A percentile compares a stretch with the other conserved stretches of the same genome.
Evolutionary conservation across 768 basidiomycete genomes (phyloP).

Genomic region (Mycena amicta): DNA sequence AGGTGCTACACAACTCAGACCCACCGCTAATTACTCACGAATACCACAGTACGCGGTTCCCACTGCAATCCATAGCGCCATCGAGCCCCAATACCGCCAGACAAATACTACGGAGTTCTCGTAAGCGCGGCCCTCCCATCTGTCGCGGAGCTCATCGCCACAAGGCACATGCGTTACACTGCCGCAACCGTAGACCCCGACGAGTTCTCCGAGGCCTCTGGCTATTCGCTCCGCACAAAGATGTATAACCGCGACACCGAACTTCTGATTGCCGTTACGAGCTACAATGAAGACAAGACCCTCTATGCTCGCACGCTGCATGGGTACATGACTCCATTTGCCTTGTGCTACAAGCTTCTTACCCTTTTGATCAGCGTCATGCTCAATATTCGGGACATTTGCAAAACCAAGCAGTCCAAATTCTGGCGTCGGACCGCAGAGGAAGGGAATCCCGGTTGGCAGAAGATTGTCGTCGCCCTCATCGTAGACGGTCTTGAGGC

Average conservation of each 20-base stretch:
- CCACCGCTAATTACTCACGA: neutral
- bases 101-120: constrained; percentile 88
- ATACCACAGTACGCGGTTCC: constrained; percentile 67
- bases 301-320: constrained; percentile 78
- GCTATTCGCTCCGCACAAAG: constrained; percentile 84
- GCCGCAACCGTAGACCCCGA: constrained; percentile 92
- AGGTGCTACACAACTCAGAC: constrained; percentile 29
- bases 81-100: constrained; percentile 76
- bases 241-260: constrained; percentile 90
- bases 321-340: constrained; percentile 1
- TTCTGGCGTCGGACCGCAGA: constrained; percentile 85
- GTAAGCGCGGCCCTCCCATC: constrained; percentile 46
- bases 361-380: constrained; percentile 82
- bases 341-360: neutral
- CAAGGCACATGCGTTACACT: constrained; percentile 89
- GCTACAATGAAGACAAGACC: constrained; percentile 91
- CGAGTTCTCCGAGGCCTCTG: constrained; percentile 71
- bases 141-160: neutral
- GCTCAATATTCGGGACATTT: constrained; percentile 97
- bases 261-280: constrained; percentile 91
- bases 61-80: constrained; percentile 78
- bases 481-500: constrained; percentile 92
- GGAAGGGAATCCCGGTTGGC: constrained; percentile 87
- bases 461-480: constrained; percentile 86
- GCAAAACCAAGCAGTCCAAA: constrained; percentile 92